phyloP scores from a whole-genome alignment of 257 asterid genomes.

The Rauvolfia tetraphylla region DNA sequence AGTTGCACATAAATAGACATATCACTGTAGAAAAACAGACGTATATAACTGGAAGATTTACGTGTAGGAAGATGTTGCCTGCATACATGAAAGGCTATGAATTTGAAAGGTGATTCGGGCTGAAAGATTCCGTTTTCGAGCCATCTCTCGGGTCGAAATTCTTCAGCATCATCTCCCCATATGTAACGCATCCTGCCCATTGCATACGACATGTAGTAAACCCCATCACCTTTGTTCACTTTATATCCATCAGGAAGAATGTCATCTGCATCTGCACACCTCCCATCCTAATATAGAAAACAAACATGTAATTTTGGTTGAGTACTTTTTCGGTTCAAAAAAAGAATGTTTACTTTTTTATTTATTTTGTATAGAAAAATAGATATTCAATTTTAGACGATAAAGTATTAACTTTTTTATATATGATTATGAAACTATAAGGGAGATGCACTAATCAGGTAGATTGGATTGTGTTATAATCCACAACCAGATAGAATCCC shows the following conservation, averaged over 20 bases:
- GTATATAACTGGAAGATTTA: background rate
- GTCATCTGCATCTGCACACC: slow-evolving; percentile 64
- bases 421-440: too few relatives aligned
- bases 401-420: too few relatives aligned
- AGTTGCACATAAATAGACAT: background rate
- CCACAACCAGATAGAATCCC: too few relatives aligned
- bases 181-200: slow-evolving; percentile 69
- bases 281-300: slow-evolving; percentile 46
- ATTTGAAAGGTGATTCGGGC: slow-evolving; percentile 69
- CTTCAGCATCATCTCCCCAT: slow-evolving; percentile 73
- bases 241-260: slow-evolving; percentile 65
- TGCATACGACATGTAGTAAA: slow-evolving; percentile 57
- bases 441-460: too few relatives aligned
- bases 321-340: too few relatives aligned
- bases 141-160: slow-evolving; percentile 72
- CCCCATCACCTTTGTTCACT: slow-evolving; percentile 60
- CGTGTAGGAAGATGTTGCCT: background rate
- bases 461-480: too few relatives aligned
- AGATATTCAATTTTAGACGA: too few relatives aligned
- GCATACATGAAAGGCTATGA: slow-evolving; percentile 63
- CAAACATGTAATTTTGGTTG: background rate
- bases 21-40: background rate
- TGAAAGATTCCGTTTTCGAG: slow-evolving; percentile 53
- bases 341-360: too few relatives aligned
- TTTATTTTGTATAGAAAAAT: too few relatives aligned